Conservation (phyloP, 2,329 filamentous ascomycete species). For the Lasiodiplodia theobromae region DNA sequence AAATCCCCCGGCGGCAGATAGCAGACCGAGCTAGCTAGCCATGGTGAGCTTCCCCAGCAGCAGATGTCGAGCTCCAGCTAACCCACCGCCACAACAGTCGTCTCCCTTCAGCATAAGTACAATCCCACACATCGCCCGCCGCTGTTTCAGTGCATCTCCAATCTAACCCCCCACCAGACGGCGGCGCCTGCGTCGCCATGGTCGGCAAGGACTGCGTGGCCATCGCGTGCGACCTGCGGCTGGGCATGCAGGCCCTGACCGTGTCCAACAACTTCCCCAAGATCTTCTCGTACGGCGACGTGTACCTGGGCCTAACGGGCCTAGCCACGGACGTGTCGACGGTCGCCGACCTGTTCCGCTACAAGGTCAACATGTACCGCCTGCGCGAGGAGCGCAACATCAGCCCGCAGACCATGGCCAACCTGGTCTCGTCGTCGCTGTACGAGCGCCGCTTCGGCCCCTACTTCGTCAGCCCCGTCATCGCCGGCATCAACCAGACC, state of each 20-base stretch:
- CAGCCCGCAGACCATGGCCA: conserved; percentile 91
- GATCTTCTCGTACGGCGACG: conserved; percentile 96
- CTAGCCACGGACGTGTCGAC: conserved; percentile 95
- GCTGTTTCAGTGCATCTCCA: conserved; percentile 17
- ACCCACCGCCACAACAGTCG: conserved; percentile 61
- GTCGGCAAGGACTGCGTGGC: conserved; percentile 99
- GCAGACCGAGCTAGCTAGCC: conserved; percentile 32
- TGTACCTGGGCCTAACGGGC: conserved; percentile 94
- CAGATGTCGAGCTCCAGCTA: conserved; percentile 38
- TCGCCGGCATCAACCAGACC: conserved; percentile 94
- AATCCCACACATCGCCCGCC: conserved; percentile 40
- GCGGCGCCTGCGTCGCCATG: conserved; percentile 97
- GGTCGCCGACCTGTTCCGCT: conserved; percentile 95
- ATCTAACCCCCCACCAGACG: conserved; percentile 59
- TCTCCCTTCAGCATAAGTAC: conserved; percentile 96
- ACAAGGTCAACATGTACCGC: conserved; percentile 99
- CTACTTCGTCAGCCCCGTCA: conserved; percentile 93
- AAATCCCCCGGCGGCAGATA: conserved; percentile 1
- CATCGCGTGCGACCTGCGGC: conserved; percentile 97
- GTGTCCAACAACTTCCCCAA: conserved; percentile 99
- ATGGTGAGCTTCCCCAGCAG: conserved; percentile 46
- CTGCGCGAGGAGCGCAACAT: conserved; percentile 98
- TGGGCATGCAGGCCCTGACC: conserved; percentile 94
- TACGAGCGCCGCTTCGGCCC: conserved; percentile 97
- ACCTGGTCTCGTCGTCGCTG: conserved; percentile 83